Base-by-base conservation (phyloP, 371 early-diverging fungal species). In the Mortierella sp. region DNA sequence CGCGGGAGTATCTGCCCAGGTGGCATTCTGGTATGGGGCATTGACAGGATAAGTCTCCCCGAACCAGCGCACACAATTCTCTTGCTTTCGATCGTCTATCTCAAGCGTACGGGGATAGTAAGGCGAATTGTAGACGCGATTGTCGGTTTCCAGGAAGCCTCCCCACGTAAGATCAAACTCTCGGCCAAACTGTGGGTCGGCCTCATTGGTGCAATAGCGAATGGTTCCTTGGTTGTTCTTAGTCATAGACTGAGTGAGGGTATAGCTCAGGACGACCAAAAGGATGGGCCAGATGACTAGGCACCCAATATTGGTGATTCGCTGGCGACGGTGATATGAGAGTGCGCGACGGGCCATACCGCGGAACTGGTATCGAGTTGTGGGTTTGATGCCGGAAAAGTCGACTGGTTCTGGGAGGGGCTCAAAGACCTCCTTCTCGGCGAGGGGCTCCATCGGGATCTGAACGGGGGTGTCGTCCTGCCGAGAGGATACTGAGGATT, bases 301-400 rank as follows among this genome's bases (percentile, higher is more conserved):
- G 71, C 93, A 94, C 80, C 89, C 89, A 16, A 91, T 64, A 69
- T 92, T 93, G 55, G 87, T 87, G 68, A 88, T 85, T 73, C 82
- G 77, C 64, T 93, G 93, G 9, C 94, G 88, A 52, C 89, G 86
- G 76, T 93, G 94, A 67, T 88, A 93, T 6, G 86, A 72, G 14
- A 91, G 48, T 0, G 92, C 88, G 68, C 91, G 91, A 52, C 88
- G 85, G 37, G 80, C 76, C 41, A 81, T 53, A 37, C 66, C 81
- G 14, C 81, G 74, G 44, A 81, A 76, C 37, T 81, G 82, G 50
- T 77, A 69, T 5, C 61, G 71, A 14, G 72, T 52, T 24, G 70
- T 63, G 13, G 78, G 77, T 0, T 37, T 37, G n/a, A 74, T 64
- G 26, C 44, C 61, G 4, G 74, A 47, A 65, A 66, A 82, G 52